These are phyloP conservation scores for Mycena haematopus DNA, from an alignment of 768 basidiomycete genomes.

Conservation along the genomic window DNA sequence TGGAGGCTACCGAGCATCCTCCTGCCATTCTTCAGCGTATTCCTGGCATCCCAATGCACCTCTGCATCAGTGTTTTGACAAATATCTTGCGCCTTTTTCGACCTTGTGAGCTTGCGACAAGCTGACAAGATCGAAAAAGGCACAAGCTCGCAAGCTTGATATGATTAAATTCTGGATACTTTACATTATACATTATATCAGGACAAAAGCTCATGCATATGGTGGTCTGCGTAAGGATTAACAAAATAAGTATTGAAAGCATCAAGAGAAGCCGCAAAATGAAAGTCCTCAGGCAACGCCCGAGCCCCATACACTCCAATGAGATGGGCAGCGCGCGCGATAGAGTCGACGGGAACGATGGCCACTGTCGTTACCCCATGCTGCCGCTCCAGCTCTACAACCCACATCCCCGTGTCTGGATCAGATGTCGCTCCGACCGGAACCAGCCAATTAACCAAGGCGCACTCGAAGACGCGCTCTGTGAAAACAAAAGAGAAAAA, in stretches of 20 bases:
- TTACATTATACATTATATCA: background rate
- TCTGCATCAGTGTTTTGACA: conserved; percentile 8
- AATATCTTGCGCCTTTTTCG: conserved; percentile 2
- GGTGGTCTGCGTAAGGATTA: conserved; percentile 42
- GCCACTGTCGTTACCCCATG: conserved; percentile 5
- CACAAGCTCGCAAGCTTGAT: background rate
- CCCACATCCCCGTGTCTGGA: conserved; percentile 42
- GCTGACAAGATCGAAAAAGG: conserved; percentile 1
- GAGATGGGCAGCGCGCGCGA: conserved; percentile 38
- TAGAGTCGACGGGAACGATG: conserved; percentile 35
- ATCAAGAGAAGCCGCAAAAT: conserved; percentile 33
- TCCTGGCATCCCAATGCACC: too few relatives aligned
- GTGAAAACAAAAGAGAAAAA: conserved; percentile 39
- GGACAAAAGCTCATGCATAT: conserved; percentile 33
- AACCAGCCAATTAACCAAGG: conserved; percentile 39
- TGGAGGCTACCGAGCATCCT: too few relatives aligned
- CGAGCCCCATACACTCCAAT: conserved; percentile 35
- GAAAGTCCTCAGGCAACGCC: conserved; percentile 31
- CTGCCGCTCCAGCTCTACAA: conserved; percentile 32
- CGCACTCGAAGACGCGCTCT: conserved; percentile 28
- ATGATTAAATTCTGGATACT: background rate
- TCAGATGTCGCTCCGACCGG: conserved; percentile 28
- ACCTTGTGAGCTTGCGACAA: background rate
- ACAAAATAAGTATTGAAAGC: conserved; percentile 35
- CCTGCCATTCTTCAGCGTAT: too few relatives aligned